phyloP scores from a whole-genome alignment of 169 alveolate genomes.

The Plasmodium cynomolgi region DNA sequence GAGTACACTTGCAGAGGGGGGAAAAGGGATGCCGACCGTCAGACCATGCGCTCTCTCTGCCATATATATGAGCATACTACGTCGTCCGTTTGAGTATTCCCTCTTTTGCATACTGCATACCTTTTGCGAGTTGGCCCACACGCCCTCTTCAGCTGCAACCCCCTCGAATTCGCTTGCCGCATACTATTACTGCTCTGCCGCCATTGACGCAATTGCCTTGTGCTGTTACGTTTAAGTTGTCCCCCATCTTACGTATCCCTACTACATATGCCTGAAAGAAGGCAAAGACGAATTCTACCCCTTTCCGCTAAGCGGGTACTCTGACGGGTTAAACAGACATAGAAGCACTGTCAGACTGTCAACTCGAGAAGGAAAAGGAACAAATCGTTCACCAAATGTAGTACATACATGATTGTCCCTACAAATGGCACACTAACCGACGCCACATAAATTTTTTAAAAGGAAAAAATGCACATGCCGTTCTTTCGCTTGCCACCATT shows the following conservation, averaged over 20 bases:
- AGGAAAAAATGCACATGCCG: not conserved
- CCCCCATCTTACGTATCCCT: not conserved
- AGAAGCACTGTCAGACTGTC: not conserved
- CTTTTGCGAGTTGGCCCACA: not conserved
- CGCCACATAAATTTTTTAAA: not conserved
- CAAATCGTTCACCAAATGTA: not conserved
- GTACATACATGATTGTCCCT: not conserved
- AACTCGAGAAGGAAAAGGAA: not conserved
- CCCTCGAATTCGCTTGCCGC: not conserved
- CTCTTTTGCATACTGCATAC: not conserved
- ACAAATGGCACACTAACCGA: not conserved
- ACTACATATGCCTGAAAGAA: not conserved
- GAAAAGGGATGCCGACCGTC: not conserved
- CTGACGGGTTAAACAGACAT: not conserved
- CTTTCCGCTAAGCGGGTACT: not conserved
- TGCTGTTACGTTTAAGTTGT: not conserved
- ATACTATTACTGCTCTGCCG: not conserved
- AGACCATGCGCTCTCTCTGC: not conserved
- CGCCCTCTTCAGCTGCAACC: not conserved
- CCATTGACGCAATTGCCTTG: not conserved
- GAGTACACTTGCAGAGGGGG: not conserved
- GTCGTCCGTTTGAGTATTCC: not conserved
- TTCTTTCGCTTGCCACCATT: not conserved
- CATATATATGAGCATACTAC: not conserved
- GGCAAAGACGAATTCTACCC: not conserved